Evolutionary conservation across 108 stramenopile species (phyloP), one percentile per base, ranked within the genome.

Genomic region (Nannochloropsis gaditana): DNA sequence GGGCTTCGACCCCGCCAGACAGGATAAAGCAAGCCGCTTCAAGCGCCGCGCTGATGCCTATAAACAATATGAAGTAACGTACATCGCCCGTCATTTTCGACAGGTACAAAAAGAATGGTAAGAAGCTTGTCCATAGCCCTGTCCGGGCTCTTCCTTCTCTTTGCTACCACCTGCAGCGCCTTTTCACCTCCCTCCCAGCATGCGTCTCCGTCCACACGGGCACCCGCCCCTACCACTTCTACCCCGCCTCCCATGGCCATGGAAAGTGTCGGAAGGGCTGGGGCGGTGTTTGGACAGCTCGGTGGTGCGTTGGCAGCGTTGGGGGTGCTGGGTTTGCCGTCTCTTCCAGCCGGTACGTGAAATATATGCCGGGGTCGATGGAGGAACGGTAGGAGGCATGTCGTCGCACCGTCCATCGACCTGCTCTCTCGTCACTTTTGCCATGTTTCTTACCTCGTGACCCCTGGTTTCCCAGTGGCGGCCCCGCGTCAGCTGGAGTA

Each of bases 401-500:
- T n/a, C n/a, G n/a, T n/a, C n/a, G n/a, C 59, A 73, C 59, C 59
- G 3, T 73, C n/a, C n/a, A 73, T 73, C 59, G n/a, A 19, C 59
- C 59, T 73, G 19, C 59, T 2, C 5, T n/a, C 59, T 5, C n/a
- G 19, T 5, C 2, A 15, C 59, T 5, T 73, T 19, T 19, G 19
- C 59, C 59, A 73, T n/a, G 19, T 4, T 73, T 4, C 2, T 73
- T 2, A 15, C 83, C 83, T 9, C 43, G 21, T 3, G 81, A 42
- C 43, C 8, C 9, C 17, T 43, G 43, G 43, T 42, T 43, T 43
- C 45, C 83, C 3, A n/a, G 83, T 43, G 3, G 83, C 41, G 21
- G 43, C 10, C 42, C 9, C 86, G 5, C 19, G 42, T 31, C 87
- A 88, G 41, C 80, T 86, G 43, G 86, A 86, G 43, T 83, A 86